Evolutionary conservation across 306 rosid species (phyloP).

Genomic region (Astragalus glycyphyllos): DNA sequence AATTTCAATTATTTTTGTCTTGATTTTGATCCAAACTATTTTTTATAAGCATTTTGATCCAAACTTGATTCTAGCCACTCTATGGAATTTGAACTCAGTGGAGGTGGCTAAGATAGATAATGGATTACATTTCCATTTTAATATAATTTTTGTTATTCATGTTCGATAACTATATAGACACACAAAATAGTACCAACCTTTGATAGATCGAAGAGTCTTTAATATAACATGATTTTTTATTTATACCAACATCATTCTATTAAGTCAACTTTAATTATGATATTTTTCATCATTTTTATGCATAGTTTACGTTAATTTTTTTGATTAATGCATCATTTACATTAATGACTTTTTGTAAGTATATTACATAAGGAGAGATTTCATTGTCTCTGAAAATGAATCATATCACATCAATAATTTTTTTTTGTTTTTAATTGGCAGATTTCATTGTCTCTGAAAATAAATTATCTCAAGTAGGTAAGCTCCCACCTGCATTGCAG

Average conservation of each 20-base stretch:
- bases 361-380: background rate
- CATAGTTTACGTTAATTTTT: background rate
- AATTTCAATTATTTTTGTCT: too few relatives aligned
- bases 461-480: too few relatives aligned
- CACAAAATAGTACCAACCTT: background rate
- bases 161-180: background rate
- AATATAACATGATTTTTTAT: background rate
- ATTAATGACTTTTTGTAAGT: background rate
- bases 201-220: slow-evolving; percentile 17
- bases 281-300: background rate
- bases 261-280: slow-evolving; percentile 4
- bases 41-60: too few relatives aligned
- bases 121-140: background rate
- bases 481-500: too few relatives aligned
- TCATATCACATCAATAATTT: background rate
- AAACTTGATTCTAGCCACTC: too few relatives aligned
- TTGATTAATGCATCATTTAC: background rate
- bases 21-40: too few relatives aligned
- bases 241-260: background rate
- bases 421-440: background rate
- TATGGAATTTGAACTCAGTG: too few relatives aligned
- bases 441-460: too few relatives aligned
- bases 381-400: background rate
- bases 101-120: background rate
- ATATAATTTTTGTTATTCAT: background rate